A percentile compares a stretch with the other conserved stretches of the same genome.
Conservation (phyloP, 2,329 filamentous ascomycete genomes). For the Coleophoma crateriformis region DNA sequence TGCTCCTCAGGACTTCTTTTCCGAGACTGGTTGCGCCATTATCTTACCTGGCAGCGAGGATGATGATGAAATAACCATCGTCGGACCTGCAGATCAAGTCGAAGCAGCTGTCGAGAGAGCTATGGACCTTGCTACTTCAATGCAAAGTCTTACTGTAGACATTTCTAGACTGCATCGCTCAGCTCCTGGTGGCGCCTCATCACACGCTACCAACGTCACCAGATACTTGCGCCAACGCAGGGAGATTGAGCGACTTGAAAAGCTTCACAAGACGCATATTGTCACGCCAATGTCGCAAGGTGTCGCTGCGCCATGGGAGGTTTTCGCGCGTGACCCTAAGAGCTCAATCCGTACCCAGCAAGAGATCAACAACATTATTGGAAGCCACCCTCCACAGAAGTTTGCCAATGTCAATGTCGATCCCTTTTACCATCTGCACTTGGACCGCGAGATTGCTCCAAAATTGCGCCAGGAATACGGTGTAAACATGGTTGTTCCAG, state of each 20-base stretch:
- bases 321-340: conserved; percentile 83
- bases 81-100: conserved; percentile 72
- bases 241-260: conserved; percentile 79
- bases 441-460: conserved; percentile 58
- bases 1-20: conserved; percentile 79
- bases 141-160: conserved; percentile 81
- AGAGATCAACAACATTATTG: conserved; percentile 69
- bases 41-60: conserved; percentile 71
- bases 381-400: conserved; percentile 67
- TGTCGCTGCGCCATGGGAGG: conserved; percentile 73
- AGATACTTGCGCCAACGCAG: conserved; percentile 79
- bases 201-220: conserved; percentile 80
- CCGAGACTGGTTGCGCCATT: conserved; percentile 85
- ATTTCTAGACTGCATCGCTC: conserved; percentile 73
- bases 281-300: conserved; percentile 70
- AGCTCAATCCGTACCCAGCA: conserved; percentile 71
- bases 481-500: conserved; percentile 69
- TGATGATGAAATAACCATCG: conserved; percentile 78
- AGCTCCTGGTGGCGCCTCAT: conserved; percentile 64
- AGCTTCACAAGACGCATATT: conserved; percentile 77
- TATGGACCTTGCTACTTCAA: conserved; percentile 81
- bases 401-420: conserved; percentile 65
- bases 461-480: conserved; percentile 63
- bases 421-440: conserved; percentile 72
- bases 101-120: conserved; percentile 73